Evolutionary conservation across 2,329 filamentous ascomycete genomes (phyloP).

Genomic region (Paraphaeosphaeria minitans): DNA sequence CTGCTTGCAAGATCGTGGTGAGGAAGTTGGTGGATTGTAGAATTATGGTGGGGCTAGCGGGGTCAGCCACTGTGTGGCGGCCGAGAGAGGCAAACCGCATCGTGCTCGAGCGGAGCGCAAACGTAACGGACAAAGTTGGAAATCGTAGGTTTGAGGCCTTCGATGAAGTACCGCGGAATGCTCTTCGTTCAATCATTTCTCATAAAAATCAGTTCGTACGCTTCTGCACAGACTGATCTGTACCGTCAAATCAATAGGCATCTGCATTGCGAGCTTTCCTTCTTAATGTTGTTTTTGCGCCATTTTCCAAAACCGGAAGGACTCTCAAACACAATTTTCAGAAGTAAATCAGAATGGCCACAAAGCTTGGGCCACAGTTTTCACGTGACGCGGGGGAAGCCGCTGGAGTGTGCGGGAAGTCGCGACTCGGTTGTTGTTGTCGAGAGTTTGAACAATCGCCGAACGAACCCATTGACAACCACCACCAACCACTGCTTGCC

Average conservation of each 20-base stretch:
- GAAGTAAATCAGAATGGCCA: no score
- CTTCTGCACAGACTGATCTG: no score
- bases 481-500: not conserved
- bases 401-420: not conserved
- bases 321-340: not conserved
- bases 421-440: slow-evolving; percentile 2
- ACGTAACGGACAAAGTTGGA: no score
- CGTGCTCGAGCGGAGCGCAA: not conserved
- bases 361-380: not conserved
- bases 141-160: no score
- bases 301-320: no score
- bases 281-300: not conserved
- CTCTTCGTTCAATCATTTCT: not conserved
- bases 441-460: not conserved
- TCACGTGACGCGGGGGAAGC: slow-evolving; percentile 2
- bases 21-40: not conserved
- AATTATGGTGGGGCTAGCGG: slow-evolving; percentile 11
- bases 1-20: not conserved
- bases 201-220: not conserved
- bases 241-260: no score
- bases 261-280: not conserved
- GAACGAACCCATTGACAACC: not conserved
- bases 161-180: no score
- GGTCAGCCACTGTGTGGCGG: slow-evolving; percentile 6
- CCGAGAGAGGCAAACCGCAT: not conserved